A percentile compares a stretch with the other conserved stretches of the same genome.
These are phyloP conservation scores for Trametes villosa DNA, from an alignment of 768 basidiomycete species.

Conservation along the genomic window DNA sequence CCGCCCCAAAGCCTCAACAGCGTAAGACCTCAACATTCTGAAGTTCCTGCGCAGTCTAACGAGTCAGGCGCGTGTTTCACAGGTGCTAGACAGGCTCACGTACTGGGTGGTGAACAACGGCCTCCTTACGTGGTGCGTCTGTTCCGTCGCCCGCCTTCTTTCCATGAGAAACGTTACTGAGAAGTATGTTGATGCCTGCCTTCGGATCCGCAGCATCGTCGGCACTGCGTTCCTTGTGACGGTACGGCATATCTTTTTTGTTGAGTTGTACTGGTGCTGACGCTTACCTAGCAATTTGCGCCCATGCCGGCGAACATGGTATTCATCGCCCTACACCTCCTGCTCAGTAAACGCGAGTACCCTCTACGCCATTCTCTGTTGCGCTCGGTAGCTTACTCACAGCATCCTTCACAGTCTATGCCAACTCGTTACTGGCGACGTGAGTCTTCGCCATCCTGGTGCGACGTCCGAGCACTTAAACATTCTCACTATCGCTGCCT, in stretches of 20 bases:
- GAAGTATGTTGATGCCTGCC: not conserved
- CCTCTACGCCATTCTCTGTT: not conserved
- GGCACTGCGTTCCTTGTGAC: constrained; percentile 18
- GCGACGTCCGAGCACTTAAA: too few species aligned
- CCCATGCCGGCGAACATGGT: constrained; percentile 22
- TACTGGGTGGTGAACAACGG: constrained; percentile 25
- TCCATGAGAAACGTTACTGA: not conserved
- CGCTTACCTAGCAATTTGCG: not conserved
- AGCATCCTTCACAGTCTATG: constrained; percentile 11
- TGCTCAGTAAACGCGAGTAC: constrained; percentile 21
- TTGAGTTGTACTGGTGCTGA: not conserved
- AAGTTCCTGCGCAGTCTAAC: not conserved
- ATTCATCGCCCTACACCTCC: constrained; percentile 21
- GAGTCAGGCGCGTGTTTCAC: not conserved
- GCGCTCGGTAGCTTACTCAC: not conserved
- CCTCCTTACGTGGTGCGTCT: constrained; percentile 8
- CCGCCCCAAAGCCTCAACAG: not conserved
- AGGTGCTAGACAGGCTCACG: constrained; percentile 18
- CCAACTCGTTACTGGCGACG: constrained; percentile 22
- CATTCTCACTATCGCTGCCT: not conserved
- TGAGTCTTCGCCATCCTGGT: not conserved
- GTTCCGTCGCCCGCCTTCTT: not conserved
- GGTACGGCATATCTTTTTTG: not conserved
- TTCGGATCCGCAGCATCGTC: constrained; percentile 5
- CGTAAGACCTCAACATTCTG: not conserved